Percentiles rank a stretch among this genome's conserved stretches.
Evolutionary conservation across 495 filamentous ascomycete genomes (phyloP).

Genomic region (Annulohypoxylon nitens): DNA sequence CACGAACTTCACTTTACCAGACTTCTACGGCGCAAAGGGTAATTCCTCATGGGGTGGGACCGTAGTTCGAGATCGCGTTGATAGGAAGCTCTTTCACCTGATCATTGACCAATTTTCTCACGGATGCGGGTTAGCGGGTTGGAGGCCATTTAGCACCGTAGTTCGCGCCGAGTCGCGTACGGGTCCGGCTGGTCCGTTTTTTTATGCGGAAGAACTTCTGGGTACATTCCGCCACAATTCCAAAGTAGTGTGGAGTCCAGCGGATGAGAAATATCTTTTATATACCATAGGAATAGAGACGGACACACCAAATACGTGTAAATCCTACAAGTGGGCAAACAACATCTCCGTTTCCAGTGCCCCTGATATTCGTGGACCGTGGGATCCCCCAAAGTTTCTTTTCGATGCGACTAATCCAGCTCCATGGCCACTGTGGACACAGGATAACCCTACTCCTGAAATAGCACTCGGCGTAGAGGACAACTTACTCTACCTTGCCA

Average conservation of each 20-base stretch:
- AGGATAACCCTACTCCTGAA: slow-evolving; percentile 23
- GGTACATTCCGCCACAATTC: slow-evolving; percentile 58
- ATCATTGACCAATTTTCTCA: slow-evolving; percentile 54
- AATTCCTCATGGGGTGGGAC: slow-evolving; percentile 58
- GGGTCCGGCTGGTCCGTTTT: slow-evolving; percentile 55
- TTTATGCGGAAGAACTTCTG: slow-evolving; percentile 50
- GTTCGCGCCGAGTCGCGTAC: slow-evolving; percentile 55
- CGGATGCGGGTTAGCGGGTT: slow-evolving; percentile 56
- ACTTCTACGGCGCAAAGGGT: slow-evolving; percentile 45
- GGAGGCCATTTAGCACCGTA: slow-evolving; percentile 55
- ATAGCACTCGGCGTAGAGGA: slow-evolving; percentile 40
- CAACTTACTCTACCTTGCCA: slow-evolving; percentile 38
- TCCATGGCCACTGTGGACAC: slow-evolving; percentile 49
- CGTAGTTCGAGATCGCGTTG: slow-evolving; percentile 54
- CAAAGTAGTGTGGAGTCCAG: slow-evolving; percentile 53
- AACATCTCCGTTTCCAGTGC: slow-evolving; percentile 45
- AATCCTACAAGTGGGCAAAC: slow-evolving; percentile 44
- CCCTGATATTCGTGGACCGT: slow-evolving; percentile 30
- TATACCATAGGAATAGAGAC: slow-evolving; percentile 55
- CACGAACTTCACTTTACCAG: slow-evolving; percentile 39
- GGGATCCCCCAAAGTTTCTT: slow-evolving; percentile 26
- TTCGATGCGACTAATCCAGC: slow-evolving; percentile 50
- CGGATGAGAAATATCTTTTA: slow-evolving; percentile 53
- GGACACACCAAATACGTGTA: slow-evolving; percentile 36
- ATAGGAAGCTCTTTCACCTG: slow-evolving; percentile 52